These are phyloP conservation scores for Piedraia hortae DNA, from an alignment of 2,329 filamentous ascomycete species.

Conservation along the genomic window DNA sequence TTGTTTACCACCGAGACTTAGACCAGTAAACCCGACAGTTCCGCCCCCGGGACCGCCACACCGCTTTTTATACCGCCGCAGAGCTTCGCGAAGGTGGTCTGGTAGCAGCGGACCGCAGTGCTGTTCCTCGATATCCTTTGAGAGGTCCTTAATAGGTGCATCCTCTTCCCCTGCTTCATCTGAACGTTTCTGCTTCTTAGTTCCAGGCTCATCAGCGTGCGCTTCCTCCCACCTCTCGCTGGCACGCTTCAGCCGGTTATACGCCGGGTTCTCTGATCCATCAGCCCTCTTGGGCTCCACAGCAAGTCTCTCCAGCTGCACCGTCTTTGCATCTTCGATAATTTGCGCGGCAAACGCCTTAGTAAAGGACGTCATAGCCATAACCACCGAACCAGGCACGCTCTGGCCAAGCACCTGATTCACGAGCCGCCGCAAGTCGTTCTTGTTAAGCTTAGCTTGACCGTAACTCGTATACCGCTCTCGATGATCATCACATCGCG, in stretches of 20 bases:
- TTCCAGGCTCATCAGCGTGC: background rate
- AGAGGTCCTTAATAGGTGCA: too few relatives aligned
- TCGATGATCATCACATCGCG: constrained; percentile 24
- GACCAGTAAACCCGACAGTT: constrained; percentile 23
- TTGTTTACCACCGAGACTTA: constrained; percentile 22
- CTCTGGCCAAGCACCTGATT: constrained; percentile 62
- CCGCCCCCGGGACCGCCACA: constrained; percentile 38
- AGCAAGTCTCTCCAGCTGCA: constrained; percentile 44
- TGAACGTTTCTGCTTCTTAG: background rate
- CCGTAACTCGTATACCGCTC: constrained; percentile 45
- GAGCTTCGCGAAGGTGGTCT: constrained; percentile 47
- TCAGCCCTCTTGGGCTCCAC: constrained; percentile 23
- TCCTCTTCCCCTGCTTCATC: constrained; percentile 8
- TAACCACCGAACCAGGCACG: constrained; percentile 43
- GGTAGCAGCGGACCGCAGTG: constrained; percentile 35
- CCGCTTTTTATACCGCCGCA: constrained; percentile 36
- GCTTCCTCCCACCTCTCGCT: constrained; percentile 1
- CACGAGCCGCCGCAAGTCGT: constrained; percentile 45
- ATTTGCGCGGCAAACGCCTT: constrained; percentile 56
- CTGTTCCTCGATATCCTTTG: constrained; percentile 9
- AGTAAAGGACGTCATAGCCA: constrained; percentile 46
- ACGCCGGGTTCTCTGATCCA: constrained; percentile 21
- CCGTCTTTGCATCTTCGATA: constrained; percentile 40
- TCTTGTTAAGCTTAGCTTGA: constrained; percentile 37
- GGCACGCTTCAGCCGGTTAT: constrained; percentile 5